phyloP scores from a whole-genome alignment of 345 rosid species.

The Cardiospermum halicacabum region DNA sequence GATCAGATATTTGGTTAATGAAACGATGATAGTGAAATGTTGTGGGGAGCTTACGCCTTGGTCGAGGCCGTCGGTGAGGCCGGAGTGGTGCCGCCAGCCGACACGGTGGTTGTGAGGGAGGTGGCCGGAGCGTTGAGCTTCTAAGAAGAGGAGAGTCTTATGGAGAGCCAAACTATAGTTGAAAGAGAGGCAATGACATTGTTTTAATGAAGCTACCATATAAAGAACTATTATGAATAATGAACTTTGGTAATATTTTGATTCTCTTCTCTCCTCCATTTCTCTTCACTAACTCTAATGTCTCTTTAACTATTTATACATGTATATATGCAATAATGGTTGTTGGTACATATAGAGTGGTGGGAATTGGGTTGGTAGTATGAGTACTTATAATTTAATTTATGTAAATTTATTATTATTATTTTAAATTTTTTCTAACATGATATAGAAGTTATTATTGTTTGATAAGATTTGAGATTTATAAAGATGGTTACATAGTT shows the following conservation, averaged over 20 bases:
- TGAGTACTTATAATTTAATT: no score
- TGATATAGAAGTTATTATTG: no score
- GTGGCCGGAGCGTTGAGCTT: conserved; percentile 58
- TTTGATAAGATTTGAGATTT: no score
- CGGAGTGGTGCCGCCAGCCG: conserved; percentile 67
- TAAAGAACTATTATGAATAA: background rate
- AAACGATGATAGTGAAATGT: no score
- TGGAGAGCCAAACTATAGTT: conserved; percentile 52
- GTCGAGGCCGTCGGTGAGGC: conserved; percentile 59
- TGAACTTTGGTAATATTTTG: background rate
- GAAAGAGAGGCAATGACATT: conserved; percentile 10
- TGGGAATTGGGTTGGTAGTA: no score
- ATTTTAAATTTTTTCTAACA: no score
- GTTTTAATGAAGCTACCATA: background rate
- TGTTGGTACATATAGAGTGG: no score
- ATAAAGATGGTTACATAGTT: no score
- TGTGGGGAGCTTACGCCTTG: conserved; percentile 46
- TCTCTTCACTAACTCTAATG: background rate
- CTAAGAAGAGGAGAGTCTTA: conserved; percentile 62
- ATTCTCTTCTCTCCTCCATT: conserved; percentile 1
- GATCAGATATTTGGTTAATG: no score
- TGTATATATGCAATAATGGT: no score
- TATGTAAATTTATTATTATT: no score
- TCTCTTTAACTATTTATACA: background rate
- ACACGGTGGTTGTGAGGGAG: conserved; percentile 54